Evolutionary conservation across 1,284 basidiomycete species (phyloP), one percentile per base, ranked within the genome.

Genomic region (Melampsora larici-populina): DNA sequence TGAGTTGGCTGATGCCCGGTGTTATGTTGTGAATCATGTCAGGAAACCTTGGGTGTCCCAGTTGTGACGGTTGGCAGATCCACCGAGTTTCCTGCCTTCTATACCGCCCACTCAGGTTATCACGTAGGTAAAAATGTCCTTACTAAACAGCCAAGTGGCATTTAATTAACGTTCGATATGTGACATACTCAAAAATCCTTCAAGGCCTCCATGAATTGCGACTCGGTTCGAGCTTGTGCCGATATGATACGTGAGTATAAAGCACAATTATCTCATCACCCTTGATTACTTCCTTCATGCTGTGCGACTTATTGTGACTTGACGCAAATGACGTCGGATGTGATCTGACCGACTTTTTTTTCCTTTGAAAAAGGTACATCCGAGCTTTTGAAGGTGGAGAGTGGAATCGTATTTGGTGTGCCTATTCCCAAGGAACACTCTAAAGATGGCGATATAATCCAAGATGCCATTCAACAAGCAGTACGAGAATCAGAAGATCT

Each of bases 31-130:
- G 21, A 46, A 26, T 43, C 24, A 11, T 7, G 69, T 13, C 80
- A 94, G 93, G 97, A 99, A 88, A 97, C 97, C 0, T 89, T 95
- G 68, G 97, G 97, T 7, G 94, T 99, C 5, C 92, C 93, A 1
- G 94, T 97, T 0, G 84, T 94, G 3, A 89, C 93, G 0, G 96
- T 92, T 82, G 89, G 89, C 8, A 84, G 88, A 48, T 89, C 88
- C 0, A 86, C 88, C 26, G 90, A 94, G 80, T 99, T 99, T 81
- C 96, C 97, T 1, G 94, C 94, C 0, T 99, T 99, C 86, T 99
- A 96, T 84, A 89, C 90, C 21, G 90, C 92, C 15, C 86, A 86
- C 70, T 95, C 93, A 80, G 95, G 95, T 0, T 90, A 90, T 82
- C 86, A 91, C 85, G 94, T 93, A 6, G 80, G 83, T 79, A 70